Percentiles rank a stretch among this genome's conserved stretches.
Evolutionary conservation across 305 asterid genomes (phyloP).

Genomic region (Fraxinus platypoda): DNA sequence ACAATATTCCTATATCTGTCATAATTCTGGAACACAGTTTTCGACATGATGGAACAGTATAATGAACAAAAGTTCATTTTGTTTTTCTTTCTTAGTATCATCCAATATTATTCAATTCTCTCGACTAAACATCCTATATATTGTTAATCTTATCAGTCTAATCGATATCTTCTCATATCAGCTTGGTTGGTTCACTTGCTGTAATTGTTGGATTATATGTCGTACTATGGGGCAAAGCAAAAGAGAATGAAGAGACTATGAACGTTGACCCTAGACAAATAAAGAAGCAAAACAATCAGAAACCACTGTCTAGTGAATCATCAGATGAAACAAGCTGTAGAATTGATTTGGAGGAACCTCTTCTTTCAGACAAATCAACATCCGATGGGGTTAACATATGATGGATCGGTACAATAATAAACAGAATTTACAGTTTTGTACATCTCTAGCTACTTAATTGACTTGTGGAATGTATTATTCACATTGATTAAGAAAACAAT

Average conservation of each 20-base stretch:
- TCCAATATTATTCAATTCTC: neutral
- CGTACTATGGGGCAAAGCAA: conserved; percentile 75
- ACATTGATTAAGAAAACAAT: neutral
- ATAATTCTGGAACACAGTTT: neutral
- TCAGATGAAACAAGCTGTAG: conserved; percentile 24
- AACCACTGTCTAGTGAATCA: conserved; percentile 19
- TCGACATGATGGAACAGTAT: neutral
- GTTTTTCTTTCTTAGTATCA: too few relatives aligned
- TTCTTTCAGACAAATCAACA: conserved; percentile 36
- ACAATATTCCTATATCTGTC: neutral
- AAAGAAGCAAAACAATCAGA: conserved; percentile 25
- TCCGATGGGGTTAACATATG: neutral
- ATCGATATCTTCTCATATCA: conserved; percentile 13
- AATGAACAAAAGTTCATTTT: neutral
- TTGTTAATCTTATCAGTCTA: neutral
- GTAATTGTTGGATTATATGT: conserved; percentile 66
- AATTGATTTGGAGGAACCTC: conserved; percentile 59
- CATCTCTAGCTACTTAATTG: neutral
- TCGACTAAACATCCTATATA: neutral
- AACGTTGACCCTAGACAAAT: conserved; percentile 11
- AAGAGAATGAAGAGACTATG: conserved; percentile 37
- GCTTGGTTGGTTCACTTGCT: conserved; percentile 61
- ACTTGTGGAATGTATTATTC: neutral
- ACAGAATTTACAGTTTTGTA: neutral
- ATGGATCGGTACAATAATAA: neutral